A percentile compares a stretch with the other conserved stretches of the same genome.
phyloP scores from a whole-genome alignment of 768 basidiomycete genomes.

The Pholiota molesta region DNA sequence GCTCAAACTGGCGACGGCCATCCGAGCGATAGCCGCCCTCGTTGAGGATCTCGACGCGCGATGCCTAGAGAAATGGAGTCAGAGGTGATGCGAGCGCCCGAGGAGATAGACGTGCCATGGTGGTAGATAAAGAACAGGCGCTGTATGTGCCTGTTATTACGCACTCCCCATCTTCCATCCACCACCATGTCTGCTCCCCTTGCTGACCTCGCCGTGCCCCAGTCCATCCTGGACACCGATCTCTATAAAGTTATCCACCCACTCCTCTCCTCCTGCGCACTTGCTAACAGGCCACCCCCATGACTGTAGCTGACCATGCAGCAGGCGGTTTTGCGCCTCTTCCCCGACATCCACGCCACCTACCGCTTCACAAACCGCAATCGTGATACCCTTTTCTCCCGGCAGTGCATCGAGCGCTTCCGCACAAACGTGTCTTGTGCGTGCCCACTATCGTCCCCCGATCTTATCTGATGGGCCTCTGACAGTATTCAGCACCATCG shows the following conservation, averaged over 20 bases:
- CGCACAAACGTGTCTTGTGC: slow-evolving; percentile 47
- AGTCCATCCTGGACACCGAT: slow-evolving; percentile 89
- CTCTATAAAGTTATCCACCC: slow-evolving; percentile 75
- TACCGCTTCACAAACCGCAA: slow-evolving; percentile 87
- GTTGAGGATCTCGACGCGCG: slow-evolving; percentile 76
- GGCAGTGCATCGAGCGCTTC: slow-evolving; percentile 63
- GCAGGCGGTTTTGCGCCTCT: slow-evolving; percentile 81
- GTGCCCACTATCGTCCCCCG: slow-evolving; percentile 34
- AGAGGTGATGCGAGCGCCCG: slow-evolving; percentile 1
- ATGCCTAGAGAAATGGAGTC: slow-evolving; percentile 35
- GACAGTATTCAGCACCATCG: slow-evolving; percentile 69
- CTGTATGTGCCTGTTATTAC: slow-evolving; percentile 20
- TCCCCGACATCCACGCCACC: slow-evolving; percentile 67
- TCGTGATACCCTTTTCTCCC: slow-evolving; percentile 63
- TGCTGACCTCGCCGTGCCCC: slow-evolving; percentile 34
- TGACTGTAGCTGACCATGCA: slow-evolving; percentile 86
- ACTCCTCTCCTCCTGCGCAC: neutral
- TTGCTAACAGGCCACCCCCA: neutral
- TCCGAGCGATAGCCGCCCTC: slow-evolving; percentile 90
- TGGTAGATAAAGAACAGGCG: slow-evolving; percentile 13
- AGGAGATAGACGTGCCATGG: slow-evolving; percentile 24
- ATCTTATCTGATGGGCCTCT: slow-evolving; percentile 2
- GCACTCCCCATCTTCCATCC: neutral
- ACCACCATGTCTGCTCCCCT: slow-evolving; percentile 24
- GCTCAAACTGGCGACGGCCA: slow-evolving; percentile 89